Evolutionary conservation across 345 rosid genomes (phyloP).

Genomic region (Dovyalis caffra): DNA sequence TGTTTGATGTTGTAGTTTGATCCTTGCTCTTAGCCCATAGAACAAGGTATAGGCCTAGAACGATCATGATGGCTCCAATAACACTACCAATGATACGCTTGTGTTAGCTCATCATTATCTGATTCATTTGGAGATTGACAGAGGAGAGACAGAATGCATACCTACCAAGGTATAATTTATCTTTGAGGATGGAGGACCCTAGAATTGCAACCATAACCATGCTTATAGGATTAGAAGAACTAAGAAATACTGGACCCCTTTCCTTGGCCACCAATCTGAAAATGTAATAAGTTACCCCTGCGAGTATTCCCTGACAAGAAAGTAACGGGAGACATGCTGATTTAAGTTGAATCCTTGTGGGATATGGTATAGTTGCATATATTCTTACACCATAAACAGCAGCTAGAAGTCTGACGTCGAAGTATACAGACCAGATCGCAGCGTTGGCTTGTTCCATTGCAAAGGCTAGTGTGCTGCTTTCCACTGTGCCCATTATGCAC

Average conservation of each 20-base stretch:
- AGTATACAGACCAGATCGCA: constrained; percentile 49
- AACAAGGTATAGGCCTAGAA: constrained; percentile 63
- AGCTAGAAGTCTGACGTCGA: constrained; percentile 42
- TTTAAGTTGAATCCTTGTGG: neutral
- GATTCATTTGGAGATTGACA: neutral
- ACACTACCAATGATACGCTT: constrained; percentile 32
- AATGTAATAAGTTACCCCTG: constrained; percentile 53
- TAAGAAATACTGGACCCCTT: constrained; percentile 69
- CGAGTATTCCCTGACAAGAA: constrained; percentile 52
- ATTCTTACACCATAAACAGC: constrained; percentile 46
- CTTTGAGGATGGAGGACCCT: constrained; percentile 55
- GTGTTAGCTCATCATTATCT: neutral
- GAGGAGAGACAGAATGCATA: neutral
- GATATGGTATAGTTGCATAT: neutral
- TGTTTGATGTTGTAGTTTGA: constrained; percentile 12
- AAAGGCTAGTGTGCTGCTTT: constrained; percentile 47
- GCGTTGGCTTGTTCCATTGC: constrained; percentile 45
- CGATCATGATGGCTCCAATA: constrained; percentile 61
- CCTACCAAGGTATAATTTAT: constrained; percentile 52
- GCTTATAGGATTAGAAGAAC: constrained; percentile 58
- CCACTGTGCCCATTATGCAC: constrained; percentile 55
- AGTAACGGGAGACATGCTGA: neutral
- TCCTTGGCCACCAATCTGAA: constrained; percentile 55
- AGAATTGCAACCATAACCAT: constrained; percentile 59
- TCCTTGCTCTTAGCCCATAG: constrained; percentile 85